Percentiles rank a stretch among this genome's conserved stretches.
These are phyloP conservation scores for Leccinum pachyderme DNA, from an alignment of 1,284 basidiomycete species.

Conservation along the genomic window DNA sequence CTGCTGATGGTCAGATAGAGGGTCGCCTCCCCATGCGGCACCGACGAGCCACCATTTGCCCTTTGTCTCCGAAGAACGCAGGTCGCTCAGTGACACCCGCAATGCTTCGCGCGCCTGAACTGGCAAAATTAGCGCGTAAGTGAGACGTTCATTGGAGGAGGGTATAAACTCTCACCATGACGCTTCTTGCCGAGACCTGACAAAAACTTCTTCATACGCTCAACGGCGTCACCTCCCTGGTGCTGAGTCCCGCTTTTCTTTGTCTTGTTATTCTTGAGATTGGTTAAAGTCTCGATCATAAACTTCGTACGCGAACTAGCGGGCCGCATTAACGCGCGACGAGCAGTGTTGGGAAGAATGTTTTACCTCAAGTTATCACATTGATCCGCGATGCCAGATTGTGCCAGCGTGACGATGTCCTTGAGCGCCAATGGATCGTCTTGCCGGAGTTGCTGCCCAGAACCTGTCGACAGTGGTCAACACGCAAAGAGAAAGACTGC, in stretches of 20 bases:
- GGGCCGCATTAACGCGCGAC: constrained; percentile 2
- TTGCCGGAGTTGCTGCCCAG: constrained; percentile 82
- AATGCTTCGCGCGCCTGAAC: constrained; percentile 83
- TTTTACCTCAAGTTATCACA: constrained; percentile 58
- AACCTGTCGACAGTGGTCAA: constrained; percentile 49
- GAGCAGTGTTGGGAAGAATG: not conserved
- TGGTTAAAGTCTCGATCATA: constrained; percentile 89
- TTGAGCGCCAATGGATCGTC: constrained; percentile 85
- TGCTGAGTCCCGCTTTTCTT: constrained; percentile 62
- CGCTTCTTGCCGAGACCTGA: constrained; percentile 72
- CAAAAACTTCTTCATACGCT: constrained; percentile 84
- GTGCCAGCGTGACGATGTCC: constrained; percentile 83
- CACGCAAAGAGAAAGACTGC: not conserved
- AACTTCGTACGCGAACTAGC: constrained; percentile 80
- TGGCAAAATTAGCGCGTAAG: constrained; percentile 29
- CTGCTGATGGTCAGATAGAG: constrained; percentile 67
- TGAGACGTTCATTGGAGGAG: not conserved
- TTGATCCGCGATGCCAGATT: constrained; percentile 63
- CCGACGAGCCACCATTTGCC: constrained; percentile 99
- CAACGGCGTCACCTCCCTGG: constrained; percentile 71
- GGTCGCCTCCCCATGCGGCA: constrained; percentile 93
- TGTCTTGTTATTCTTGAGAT: constrained; percentile 88
- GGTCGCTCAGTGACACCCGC: constrained; percentile 81
- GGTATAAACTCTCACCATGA: constrained; percentile 48
- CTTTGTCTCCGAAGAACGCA: constrained; percentile 79